Evolutionary conservation across 129 eudicot species (phyloP), one percentile per base, ranked within the genome.

Genomic region (Centrapalus pauciflorus): DNA sequence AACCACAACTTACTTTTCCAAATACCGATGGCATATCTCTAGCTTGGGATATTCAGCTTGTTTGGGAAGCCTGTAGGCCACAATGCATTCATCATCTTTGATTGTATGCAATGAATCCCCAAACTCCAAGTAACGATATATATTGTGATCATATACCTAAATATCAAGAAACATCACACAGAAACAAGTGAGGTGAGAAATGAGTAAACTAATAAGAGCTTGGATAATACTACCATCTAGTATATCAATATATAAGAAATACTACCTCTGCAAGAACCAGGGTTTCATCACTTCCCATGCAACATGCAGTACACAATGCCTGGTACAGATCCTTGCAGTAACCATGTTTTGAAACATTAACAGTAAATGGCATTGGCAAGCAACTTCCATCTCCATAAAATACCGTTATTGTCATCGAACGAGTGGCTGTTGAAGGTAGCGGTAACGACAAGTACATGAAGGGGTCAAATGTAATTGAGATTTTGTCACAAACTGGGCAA

Each of bases 371-470:
- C 94, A 94, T 94, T 34, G 99, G 99, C 66, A 94, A 88, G 51
- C 83, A 76, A 66, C 80, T 78, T 62, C 99, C 99, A 38, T 89
- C 90, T 41, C 95, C 92, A 75, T 86, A 84, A 70, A 94, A 84
- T 55, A 94, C 88, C 37, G 95, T 78, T 38, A 89, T 81, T 1
- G 95, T 87, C 97, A 94, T 86, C 35, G 88, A 55, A 59, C 97
- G 83, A 16, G 92, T 94, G 58, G 86, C 90, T 2, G 87, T 82
- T 75, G 99, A 94, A 62, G 99, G 99, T 67, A 94, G 74, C 1
- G 99, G 99, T 80, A 94, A 79, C 5, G 97, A 86, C 77, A 94
- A 71, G 82, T 94, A 94, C 99, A 94, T 94, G 90, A 94, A 94
- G 3, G 99, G 99, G 64, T 94, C 99, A 50, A 94, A 94, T 21